Evolutionary conservation across 1,284 basidiomycete species (phyloP).

Genomic region (Fomitopsis schrenkii): DNA sequence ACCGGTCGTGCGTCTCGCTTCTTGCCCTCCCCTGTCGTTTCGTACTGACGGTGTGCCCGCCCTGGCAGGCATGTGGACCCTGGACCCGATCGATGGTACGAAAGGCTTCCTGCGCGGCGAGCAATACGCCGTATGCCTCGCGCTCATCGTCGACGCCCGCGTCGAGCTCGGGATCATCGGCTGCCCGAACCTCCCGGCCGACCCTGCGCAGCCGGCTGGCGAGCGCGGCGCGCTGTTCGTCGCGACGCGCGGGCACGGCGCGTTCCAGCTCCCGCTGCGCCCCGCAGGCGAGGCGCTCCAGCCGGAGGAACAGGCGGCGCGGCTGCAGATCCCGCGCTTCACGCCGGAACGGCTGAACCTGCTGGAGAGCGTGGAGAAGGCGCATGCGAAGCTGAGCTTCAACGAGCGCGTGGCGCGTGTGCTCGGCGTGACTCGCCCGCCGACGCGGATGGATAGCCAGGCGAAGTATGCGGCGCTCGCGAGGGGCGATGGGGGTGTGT

Average conservation of each 20-base stretch:
- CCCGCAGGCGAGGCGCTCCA: slow-evolving; percentile 9
- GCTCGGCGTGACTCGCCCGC: slow-evolving; percentile 62
- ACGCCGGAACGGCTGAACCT: slow-evolving; percentile 55
- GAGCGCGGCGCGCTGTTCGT: slow-evolving; percentile 80
- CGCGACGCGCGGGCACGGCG: slow-evolving; percentile 80
- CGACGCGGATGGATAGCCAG: slow-evolving; percentile 95
- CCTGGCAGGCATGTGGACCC: slow-evolving; percentile 78
- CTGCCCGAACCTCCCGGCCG: slow-evolving; percentile 87
- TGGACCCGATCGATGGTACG: slow-evolving; percentile 91
- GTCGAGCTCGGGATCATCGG: slow-evolving; percentile 92
- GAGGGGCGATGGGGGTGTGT: slow-evolving; percentile 86
- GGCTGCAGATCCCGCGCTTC: slow-evolving; percentile 45
- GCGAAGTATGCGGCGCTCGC: slow-evolving; percentile 92
- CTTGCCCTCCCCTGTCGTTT: neutral
- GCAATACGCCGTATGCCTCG: slow-evolving; percentile 96
- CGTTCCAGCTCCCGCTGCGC: slow-evolving; percentile 56
- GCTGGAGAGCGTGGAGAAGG: slow-evolving; percentile 93
- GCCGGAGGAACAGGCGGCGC: slow-evolving; percentile 28
- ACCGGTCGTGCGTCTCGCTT: slow-evolving; percentile 62
- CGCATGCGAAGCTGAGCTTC: slow-evolving; percentile 85
- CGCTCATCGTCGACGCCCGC: slow-evolving; percentile 81
- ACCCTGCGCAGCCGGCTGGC: slow-evolving; percentile 52
- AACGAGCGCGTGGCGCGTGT: slow-evolving; percentile 73
- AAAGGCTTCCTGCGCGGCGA: slow-evolving; percentile 96
- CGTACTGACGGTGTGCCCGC: neutral